A percentile compares a stretch with the other conserved stretches of the same genome.
phyloP scores from a whole-genome alignment of 140 eudicot genomes.

The Stevia rebaudiana region DNA sequence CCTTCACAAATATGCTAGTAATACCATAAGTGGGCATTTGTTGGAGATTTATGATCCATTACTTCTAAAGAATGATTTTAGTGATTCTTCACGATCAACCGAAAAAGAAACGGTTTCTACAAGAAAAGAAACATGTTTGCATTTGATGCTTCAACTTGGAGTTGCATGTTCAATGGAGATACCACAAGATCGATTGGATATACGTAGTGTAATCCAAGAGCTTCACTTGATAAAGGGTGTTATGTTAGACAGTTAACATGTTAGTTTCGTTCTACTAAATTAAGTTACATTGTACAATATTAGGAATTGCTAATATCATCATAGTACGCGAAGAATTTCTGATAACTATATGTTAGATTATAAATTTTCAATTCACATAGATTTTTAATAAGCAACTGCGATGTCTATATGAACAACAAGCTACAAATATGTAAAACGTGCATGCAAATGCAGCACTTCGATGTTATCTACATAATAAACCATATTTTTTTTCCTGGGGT shows the following conservation, averaged over 20 bases:
- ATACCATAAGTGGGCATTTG: slow-evolving; percentile 18
- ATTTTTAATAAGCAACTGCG: background rate
- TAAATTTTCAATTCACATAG: background rate
- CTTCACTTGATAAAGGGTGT: slow-evolving; percentile 7
- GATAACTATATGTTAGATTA: background rate
- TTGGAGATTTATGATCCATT: slow-evolving; percentile 19
- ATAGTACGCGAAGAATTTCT: no score
- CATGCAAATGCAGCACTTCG: no score
- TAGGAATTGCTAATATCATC: no score
- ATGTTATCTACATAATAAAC: no score
- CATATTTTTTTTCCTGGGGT: background rate
- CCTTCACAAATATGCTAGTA: slow-evolving; percentile 27
- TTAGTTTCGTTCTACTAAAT: no score
- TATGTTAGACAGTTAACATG: background rate
- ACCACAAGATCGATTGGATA: slow-evolving; percentile 18
- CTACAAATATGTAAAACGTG: background rate
- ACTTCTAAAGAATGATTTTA: background rate
- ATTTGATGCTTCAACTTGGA: slow-evolving; percentile 9
- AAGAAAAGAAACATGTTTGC: slow-evolving; percentile 1
- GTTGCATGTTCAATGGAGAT: slow-evolving; percentile 14
- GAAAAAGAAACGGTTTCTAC: background rate
- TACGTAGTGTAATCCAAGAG: background rate
- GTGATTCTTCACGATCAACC: no score
- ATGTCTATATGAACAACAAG: background rate
- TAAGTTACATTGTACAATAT: no score